A percentile compares a stretch with the other conserved stretches of the same genome.
These are phyloP conservation scores for Ophiostoma montium DNA, from an alignment of 2,329 filamentous ascomycete genomes.

Conservation along the genomic window DNA sequence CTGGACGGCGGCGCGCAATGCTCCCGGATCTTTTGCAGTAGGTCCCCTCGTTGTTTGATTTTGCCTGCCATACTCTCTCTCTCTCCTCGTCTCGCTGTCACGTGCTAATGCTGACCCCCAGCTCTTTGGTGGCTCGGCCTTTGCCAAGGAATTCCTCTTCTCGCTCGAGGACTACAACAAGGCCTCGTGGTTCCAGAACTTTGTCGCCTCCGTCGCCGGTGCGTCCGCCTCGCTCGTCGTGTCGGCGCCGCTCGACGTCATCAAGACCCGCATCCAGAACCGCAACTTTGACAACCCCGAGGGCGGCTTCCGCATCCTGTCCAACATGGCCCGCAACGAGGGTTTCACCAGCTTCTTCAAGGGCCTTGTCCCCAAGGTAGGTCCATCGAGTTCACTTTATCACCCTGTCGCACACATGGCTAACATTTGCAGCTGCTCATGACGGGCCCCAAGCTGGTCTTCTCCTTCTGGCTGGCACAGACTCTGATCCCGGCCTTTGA, in stretches of 20 bases:
- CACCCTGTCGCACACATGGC: not conserved
- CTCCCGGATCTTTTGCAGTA: constrained; percentile 79
- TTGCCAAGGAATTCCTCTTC: constrained; percentile 94
- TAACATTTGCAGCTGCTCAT: constrained; percentile 56
- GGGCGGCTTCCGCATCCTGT: constrained; percentile 79
- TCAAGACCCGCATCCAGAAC: constrained; percentile 98
- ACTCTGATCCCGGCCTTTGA: constrained; percentile 92
- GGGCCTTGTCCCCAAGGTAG: constrained; percentile 79
- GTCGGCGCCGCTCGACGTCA: constrained; percentile 90
- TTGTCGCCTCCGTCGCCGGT: constrained; percentile 87
- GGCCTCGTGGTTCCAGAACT: constrained; percentile 90
- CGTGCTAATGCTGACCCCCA: constrained; percentile 17
- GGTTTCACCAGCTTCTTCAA: constrained; percentile 88
- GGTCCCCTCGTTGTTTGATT: too few species aligned
- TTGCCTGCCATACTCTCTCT: too few species aligned
- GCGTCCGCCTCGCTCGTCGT: constrained; percentile 91
- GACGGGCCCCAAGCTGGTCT: constrained; percentile 97
- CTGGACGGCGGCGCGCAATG: constrained; percentile 95
- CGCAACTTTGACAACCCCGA: constrained; percentile 97
- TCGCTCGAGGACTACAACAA: constrained; percentile 87
- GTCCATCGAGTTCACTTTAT: constrained; percentile 11
- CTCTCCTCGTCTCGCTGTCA: constrained; percentile 13
- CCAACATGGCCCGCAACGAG: constrained; percentile 88
- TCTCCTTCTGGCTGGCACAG: constrained; percentile 99
- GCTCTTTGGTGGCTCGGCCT: constrained; percentile 92